Base-by-base conservation (phyloP, 768 basidiomycete species). In the Phaffia australis region DNA sequence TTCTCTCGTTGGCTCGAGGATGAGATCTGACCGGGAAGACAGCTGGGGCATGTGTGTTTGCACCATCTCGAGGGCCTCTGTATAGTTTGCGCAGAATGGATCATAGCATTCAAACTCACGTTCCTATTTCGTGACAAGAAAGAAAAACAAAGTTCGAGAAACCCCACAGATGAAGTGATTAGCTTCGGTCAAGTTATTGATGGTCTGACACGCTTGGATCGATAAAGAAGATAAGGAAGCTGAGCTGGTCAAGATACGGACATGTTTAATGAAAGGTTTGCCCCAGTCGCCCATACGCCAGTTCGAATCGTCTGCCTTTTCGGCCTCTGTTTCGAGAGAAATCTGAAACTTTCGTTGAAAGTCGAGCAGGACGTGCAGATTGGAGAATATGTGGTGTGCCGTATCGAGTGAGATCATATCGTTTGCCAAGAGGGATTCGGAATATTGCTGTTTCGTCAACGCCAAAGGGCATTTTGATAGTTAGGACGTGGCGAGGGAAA, bases 21-120 rank as follows among this genome's bases (percentile, higher is more conserved):
- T 80, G 21, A 68, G 62, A 49, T 70, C 63, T 7, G 69, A 48
- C 62, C 58, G 58, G 32, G 48, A 15, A 82, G 88, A 79, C 74
- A 95, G 91, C 76, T 83, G 79, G 49, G 97, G 81, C 73, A 86
- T 88, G 73, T 87, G 85, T 76, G 92, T 89, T 74, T 93, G 88
- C 67, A 84, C 82, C 46, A 94, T 81, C 56, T 89, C 88, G 70
- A 86, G 82, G 14, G 92, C 92, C 70, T 84, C 85, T 32, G 86
- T 87, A 78, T 92, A 92, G 77, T 95, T 94, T 62, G 88, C 89
- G 77, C 92, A 98, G 76, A 95, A 99, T 11, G 94, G 91, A 74
- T 95, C 92, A 76, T 99, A 99, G 47, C 91, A 89, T 35, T 84
- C 83, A 73, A 99, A 98, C 72, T 93, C 91, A 65, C 90, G 84